A percentile compares a stretch with the other conserved stretches of the same genome.
phyloP scores from a whole-genome alignment of 2,329 filamentous ascomycete genomes.

The Talaromyces verruculosus region DNA sequence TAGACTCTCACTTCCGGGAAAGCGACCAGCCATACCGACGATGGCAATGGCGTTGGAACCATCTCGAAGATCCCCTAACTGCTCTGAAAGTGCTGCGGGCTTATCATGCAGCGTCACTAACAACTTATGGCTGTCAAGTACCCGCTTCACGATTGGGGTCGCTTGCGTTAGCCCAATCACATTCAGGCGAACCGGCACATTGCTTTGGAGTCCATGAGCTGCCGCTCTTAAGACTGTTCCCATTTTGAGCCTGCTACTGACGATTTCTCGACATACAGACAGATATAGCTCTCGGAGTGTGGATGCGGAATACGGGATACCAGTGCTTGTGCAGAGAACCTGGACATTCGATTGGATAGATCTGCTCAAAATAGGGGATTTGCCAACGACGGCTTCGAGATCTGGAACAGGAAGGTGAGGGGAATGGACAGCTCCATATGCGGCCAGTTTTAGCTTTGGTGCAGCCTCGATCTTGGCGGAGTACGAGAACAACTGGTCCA shows the following conservation, averaged over 20 bases:
- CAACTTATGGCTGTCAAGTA: background rate
- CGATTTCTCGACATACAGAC: background rate
- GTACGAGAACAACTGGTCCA: background rate
- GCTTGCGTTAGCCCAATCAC: background rate
- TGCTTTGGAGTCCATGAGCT: background rate
- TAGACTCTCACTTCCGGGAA: conserved; percentile 64
- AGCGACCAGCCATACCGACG: conserved; percentile 74
- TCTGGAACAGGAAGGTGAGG: background rate
- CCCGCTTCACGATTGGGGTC: background rate
- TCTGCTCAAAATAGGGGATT: background rate
- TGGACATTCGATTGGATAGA: background rate
- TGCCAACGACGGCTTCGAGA: background rate
- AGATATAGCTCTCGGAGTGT: background rate
- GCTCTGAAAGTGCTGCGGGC: background rate
- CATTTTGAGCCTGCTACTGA: background rate
- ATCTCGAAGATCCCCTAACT: background rate
- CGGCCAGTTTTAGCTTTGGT: background rate
- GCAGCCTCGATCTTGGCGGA: background rate
- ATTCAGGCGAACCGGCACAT: background rate
- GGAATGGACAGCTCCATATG: background rate
- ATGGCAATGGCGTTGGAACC: conserved; percentile 60
- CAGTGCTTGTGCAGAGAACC: background rate
- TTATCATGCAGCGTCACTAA: background rate
- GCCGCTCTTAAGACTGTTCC: background rate
- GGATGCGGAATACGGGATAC: background rate